These are phyloP conservation scores for Cercophora samala DNA, from an alignment of 495 filamentous ascomycete species.

Conservation along the genomic window DNA sequence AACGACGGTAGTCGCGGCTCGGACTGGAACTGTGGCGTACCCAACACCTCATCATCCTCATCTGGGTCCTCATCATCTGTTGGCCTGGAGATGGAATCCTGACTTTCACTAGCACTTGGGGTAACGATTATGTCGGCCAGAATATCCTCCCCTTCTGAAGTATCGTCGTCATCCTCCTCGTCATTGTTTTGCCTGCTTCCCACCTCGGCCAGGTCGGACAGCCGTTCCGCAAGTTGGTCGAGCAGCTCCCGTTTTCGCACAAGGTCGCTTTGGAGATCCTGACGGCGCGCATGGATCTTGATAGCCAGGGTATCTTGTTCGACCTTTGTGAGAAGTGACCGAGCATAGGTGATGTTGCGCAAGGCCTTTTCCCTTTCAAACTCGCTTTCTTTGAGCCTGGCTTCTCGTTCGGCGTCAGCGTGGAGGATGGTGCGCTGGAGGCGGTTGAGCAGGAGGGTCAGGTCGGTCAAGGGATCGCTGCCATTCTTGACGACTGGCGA, in stretches of 20 bases:
- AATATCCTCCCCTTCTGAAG: slow-evolving; percentile 51
- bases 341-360: slow-evolving; percentile 79
- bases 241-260: slow-evolving; percentile 58
- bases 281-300: slow-evolving; percentile 61
- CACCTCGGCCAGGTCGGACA: slow-evolving; percentile 61
- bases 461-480: slow-evolving; percentile 46
- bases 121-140: slow-evolving; percentile 46
- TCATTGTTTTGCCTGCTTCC: slow-evolving; percentile 29
- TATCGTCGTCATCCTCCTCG: slow-evolving; percentile 27
- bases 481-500: slow-evolving; percentile 14
- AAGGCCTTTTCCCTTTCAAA: slow-evolving; percentile 66
- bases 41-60: slow-evolving; percentile 11
- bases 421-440: slow-evolving; percentile 70
- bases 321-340: slow-evolving; percentile 67
- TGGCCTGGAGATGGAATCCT: slow-evolving; percentile 34
- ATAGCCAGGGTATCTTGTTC: slow-evolving; percentile 68
- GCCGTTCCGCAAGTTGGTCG: slow-evolving; percentile 56
- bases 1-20: background rate
- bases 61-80: slow-evolving; percentile 23
- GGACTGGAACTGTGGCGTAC: background rate
- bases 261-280: slow-evolving; percentile 65
- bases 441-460: slow-evolving; percentile 69
- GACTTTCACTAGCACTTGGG: slow-evolving; percentile 49
- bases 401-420: slow-evolving; percentile 57
- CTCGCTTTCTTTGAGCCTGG: slow-evolving; percentile 57